Evolutionary conservation across 805 yeast genomes (phyloP).

Genomic region (Debaryomyces castellii): DNA sequence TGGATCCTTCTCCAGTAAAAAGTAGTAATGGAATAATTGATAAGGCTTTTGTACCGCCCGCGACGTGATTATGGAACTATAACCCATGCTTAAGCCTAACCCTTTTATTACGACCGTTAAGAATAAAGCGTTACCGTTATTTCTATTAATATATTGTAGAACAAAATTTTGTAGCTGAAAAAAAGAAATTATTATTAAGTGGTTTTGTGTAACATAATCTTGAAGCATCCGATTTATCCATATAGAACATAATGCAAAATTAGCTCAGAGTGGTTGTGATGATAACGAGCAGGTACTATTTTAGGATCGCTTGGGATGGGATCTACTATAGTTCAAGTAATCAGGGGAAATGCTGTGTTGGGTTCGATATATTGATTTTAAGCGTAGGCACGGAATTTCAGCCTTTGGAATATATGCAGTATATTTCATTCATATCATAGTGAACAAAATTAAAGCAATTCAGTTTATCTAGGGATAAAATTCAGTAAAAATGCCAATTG

Average conservation of each 20-base stretch:
- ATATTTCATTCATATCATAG: neutral
- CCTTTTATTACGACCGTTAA: neutral
- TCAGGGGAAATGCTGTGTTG: too few relatives aligned
- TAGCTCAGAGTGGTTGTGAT: too few relatives aligned
- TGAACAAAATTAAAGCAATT: neutral
- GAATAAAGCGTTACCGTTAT: neutral
- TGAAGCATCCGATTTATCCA: neutral
- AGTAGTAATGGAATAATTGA: slow-evolving; percentile 48
- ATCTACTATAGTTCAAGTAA: too few relatives aligned
- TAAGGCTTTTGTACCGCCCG: slow-evolving; percentile 35
- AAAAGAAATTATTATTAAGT: neutral
- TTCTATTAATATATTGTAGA: neutral
- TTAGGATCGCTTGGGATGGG: too few relatives aligned
- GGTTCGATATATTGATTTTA: too few relatives aligned
- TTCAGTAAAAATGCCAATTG: slow-evolving; percentile 52
- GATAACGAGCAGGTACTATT: too few relatives aligned
- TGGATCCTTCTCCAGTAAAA: slow-evolving; percentile 53
- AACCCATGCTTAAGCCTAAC: slow-evolving; percentile 1
- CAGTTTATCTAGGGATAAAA: neutral
- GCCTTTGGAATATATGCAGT: neutral
- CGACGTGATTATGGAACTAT: slow-evolving; percentile 7
- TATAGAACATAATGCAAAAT: neutral
- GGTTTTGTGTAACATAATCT: neutral
- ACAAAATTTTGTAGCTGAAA: neutral
- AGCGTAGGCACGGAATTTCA: neutral